phyloP scores from a whole-genome alignment of 352 stramenopile species.

The Thraustochytrium striatum region DNA sequence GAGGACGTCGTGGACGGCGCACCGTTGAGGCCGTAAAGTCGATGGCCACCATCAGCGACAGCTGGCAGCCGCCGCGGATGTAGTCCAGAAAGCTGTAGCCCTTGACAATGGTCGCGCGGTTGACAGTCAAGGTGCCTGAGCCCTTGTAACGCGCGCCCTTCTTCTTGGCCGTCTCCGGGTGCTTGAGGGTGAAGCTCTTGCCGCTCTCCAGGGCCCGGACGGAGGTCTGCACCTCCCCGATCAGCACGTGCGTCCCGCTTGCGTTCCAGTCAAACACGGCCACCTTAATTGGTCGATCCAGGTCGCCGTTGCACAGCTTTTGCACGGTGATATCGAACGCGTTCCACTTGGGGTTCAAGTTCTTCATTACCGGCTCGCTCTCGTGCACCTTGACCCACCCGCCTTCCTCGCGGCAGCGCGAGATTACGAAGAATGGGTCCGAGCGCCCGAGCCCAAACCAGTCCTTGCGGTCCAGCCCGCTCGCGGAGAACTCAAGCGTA shows the following conservation, averaged over 20 bases:
- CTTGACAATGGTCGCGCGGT: conserved; percentile 7
- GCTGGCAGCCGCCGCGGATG: conserved; percentile 60
- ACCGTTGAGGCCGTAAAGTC: conserved; percentile 74
- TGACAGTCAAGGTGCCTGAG: conserved; percentile 5
- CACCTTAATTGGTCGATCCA: conserved; percentile 65
- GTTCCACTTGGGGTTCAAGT: conserved; percentile 68
- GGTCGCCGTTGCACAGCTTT: conserved; percentile 69
- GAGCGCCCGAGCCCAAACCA: background rate
- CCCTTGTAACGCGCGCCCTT: conserved; percentile 39
- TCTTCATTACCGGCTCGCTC: conserved; percentile 70
- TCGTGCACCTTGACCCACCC: conserved; percentile 67
- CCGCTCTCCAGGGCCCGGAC: conserved; percentile 2
- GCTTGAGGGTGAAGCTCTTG: conserved; percentile 23
- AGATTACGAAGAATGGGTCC: conserved; percentile 38
- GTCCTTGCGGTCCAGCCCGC: conserved; percentile 58
- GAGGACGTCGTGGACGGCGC: conserved; percentile 54
- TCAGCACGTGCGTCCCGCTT: conserved; percentile 46
- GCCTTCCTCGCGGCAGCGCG: conserved; percentile 57
- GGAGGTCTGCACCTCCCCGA: conserved; percentile 8
- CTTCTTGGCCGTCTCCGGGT: conserved; percentile 11
- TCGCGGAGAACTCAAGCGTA: conserved; percentile 69
- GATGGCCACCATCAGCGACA: conserved; percentile 72
- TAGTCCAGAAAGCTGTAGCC: conserved; percentile 44
- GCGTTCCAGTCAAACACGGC: conserved; percentile 69
- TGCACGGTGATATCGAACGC: conserved; percentile 63